phyloP scores from a whole-genome alignment of 2,329 filamentous ascomycete species.

The Neurospora sp. region DNA sequence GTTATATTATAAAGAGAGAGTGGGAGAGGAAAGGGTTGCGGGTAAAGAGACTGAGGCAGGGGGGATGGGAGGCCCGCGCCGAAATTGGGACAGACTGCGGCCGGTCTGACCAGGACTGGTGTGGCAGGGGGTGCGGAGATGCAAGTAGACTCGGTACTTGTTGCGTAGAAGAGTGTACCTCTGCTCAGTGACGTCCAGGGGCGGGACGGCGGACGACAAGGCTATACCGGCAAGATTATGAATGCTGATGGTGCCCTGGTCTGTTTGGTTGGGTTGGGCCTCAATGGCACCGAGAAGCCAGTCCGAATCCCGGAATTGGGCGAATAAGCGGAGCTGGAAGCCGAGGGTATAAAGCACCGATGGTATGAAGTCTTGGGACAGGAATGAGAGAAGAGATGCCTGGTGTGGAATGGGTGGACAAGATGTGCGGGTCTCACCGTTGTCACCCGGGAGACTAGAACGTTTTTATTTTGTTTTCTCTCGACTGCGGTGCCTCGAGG shows the following conservation, averaged over 20 bases:
- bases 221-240: constrained; percentile 5
- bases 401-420: not conserved
- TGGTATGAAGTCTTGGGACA: constrained; percentile 9
- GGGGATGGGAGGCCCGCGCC: not conserved
- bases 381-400: constrained; percentile 4
- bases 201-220: constrained; percentile 11
- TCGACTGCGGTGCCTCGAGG: not conserved
- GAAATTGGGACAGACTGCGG: not conserved
- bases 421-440: not conserved
- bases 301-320: not conserved
- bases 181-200: constrained; percentile 1
- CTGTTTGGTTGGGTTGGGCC: constrained; percentile 15
- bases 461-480: not conserved
- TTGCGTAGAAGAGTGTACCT: constrained; percentile 5
- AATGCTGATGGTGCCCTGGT: constrained; percentile 11
- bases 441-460: not conserved
- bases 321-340: constrained; percentile 6
- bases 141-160: constrained; percentile 17
- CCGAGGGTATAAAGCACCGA: constrained; percentile 8
- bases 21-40: not conserved
- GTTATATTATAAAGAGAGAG: constrained; percentile 16
- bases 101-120: constrained; percentile 6
- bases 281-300: constrained; percentile 12
- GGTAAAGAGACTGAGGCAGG: constrained; percentile 8
- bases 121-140: constrained; percentile 9